These are phyloP conservation scores for Suhomyces atakaporum DNA, from an alignment of 1,139 yeast genomes.

Conservation along the genomic window DNA sequence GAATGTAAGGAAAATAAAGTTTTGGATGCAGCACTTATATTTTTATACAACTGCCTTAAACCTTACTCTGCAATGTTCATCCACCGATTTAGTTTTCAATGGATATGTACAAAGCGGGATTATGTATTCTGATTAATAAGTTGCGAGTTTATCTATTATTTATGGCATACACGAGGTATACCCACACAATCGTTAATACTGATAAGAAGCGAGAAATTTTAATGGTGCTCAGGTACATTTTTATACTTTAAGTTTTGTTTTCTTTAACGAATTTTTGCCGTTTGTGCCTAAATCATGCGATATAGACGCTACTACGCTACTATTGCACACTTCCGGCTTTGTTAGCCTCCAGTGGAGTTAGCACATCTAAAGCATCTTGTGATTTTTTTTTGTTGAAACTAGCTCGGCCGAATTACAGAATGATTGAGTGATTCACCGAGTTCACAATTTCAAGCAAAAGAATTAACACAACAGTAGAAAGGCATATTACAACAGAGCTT, in stretches of 20 bases:
- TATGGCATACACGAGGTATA: no score
- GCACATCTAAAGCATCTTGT: slow-evolving; percentile 1
- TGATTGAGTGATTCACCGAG: no score
- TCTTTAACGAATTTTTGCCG: background rate
- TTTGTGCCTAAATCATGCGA: slow-evolving; percentile 4
- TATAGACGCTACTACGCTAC: slow-evolving; percentile 1
- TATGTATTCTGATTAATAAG: no score
- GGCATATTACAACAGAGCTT: no score
- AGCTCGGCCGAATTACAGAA: slow-evolving; percentile 1
- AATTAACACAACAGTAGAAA: no score
- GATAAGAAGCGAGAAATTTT: no score
- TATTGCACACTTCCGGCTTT: slow-evolving; percentile 5
- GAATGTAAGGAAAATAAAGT: background rate
- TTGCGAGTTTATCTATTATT: no score
- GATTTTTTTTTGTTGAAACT: background rate
- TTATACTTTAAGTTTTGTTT: background rate
- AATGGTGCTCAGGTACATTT: no score
- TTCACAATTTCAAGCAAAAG: no score
- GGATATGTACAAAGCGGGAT: no score
- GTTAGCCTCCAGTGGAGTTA: background rate
- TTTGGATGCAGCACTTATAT: background rate
- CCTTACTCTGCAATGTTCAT: background rate
- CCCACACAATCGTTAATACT: no score
- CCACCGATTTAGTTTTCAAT: slow-evolving; percentile 1
- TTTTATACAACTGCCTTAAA: slow-evolving; percentile 2